Evolutionary conservation across 164 flowering plant species (phyloP).

Genomic region (Aristolochia fimbriata): DNA sequence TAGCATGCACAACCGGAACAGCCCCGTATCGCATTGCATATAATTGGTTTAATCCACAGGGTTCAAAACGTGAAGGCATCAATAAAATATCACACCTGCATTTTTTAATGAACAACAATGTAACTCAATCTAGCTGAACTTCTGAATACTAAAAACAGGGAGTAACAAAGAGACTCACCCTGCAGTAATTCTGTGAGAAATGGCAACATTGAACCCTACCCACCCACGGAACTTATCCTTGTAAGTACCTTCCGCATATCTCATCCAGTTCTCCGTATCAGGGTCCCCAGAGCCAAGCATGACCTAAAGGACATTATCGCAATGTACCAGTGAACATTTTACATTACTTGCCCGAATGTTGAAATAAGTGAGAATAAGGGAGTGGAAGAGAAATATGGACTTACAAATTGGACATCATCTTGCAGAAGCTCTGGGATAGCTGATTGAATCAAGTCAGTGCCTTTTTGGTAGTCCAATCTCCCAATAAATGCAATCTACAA

Average conservation of each 20-base stretch:
- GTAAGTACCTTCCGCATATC: constrained; percentile 43
- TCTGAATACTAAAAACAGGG: not conserved
- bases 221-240: constrained; percentile 84
- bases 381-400: constrained; percentile 11
- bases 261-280: constrained; percentile 83
- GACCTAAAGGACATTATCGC: constrained; percentile 30
- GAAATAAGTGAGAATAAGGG: not conserved
- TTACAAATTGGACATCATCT: constrained; percentile 87
- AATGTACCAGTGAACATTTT: not conserved
- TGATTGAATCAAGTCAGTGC: constrained; percentile 59
- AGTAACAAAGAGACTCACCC: constrained; percentile 41
- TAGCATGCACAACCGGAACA: constrained; percentile 82
- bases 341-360: not conserved
- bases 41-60: constrained; percentile 91
- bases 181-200: constrained; percentile 88
- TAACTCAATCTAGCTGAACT: not conserved
- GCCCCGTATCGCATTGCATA: constrained; percentile 98
- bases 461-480: constrained; percentile 93
- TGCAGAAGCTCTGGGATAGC: constrained; percentile 71
- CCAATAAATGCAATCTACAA: constrained; percentile 91
- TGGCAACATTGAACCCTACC: constrained; percentile 92
- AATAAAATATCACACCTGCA: constrained; percentile 83
- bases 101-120: constrained; percentile 11
- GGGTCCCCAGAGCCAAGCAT: constrained; percentile 95
- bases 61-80: constrained; percentile 99